Conservation (phyloP, 768 basidiomycete genomes). For the Lactarius vividus region DNA sequence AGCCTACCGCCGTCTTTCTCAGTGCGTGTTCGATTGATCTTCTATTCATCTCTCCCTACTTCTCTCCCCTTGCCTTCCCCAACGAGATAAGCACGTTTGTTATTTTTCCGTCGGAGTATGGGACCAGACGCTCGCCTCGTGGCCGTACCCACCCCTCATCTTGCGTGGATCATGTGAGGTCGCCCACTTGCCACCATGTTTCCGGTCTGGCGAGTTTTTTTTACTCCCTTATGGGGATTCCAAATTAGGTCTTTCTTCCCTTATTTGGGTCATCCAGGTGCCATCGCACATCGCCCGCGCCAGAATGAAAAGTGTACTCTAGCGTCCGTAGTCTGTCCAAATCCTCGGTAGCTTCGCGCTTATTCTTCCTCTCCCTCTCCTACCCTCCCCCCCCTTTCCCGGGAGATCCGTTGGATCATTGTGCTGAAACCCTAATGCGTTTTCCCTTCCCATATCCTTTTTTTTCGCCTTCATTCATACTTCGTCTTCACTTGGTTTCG, state of each 20-base stretch:
- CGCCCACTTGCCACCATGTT: neutral
- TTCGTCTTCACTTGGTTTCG: neutral
- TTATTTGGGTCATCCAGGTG: slow-evolving; percentile 11
- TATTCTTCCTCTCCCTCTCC: slow-evolving; percentile 4
- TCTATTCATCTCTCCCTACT: neutral
- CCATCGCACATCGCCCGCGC: neutral
- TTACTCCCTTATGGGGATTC: slow-evolving; percentile 11
- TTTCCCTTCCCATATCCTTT: slow-evolving; percentile 1
- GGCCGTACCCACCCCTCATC: slow-evolving; percentile 8
- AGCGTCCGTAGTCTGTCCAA: slow-evolving; percentile 5
- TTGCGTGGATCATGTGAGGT: slow-evolving; percentile 18
- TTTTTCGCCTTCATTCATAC: slow-evolving; percentile 1
- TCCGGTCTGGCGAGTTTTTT: slow-evolving; percentile 11
- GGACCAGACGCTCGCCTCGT: slow-evolving; percentile 17
- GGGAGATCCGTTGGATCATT: neutral
- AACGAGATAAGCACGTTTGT: slow-evolving; percentile 11
- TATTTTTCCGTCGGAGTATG: slow-evolving; percentile 5
- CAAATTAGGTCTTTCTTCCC: slow-evolving; percentile 6
- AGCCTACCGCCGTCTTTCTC: slow-evolving; percentile 21
- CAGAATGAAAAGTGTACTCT: neutral
- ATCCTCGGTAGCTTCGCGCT: slow-evolving; percentile 24
- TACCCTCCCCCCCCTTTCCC: neutral
- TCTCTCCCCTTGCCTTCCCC: neutral
- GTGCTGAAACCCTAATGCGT: slow-evolving; percentile 5
- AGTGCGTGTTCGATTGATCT: slow-evolving; percentile 17